These are phyloP conservation scores for Evansstolkia leycettana DNA, from an alignment of 495 filamentous ascomycete species.

Conservation along the genomic window DNA sequence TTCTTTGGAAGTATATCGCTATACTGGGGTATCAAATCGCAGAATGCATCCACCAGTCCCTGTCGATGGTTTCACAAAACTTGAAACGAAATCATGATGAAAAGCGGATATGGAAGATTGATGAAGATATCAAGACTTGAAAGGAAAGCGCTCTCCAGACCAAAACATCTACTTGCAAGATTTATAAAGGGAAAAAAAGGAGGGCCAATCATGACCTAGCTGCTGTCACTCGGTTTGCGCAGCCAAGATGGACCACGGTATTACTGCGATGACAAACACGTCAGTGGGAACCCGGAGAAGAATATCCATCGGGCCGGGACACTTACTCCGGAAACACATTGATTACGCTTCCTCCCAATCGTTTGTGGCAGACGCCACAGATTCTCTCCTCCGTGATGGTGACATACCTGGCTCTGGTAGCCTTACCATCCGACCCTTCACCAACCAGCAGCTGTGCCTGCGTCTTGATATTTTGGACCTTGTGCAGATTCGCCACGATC, in stretches of 20 bases:
- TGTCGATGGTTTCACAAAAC: constrained; percentile 2
- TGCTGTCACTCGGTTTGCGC: constrained; percentile 39
- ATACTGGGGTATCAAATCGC: constrained; percentile 31
- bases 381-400: constrained; percentile 76
- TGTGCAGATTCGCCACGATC: constrained; percentile 61
- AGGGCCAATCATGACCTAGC: constrained; percentile 7
- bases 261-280: constrained; percentile 22
- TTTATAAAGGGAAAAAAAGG: constrained; percentile 6
- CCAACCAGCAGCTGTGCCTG: constrained; percentile 59
- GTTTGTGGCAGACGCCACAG: constrained; percentile 84
- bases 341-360: constrained; percentile 82
- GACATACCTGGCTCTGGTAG: constrained; percentile 57
- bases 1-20: constrained; percentile 10
- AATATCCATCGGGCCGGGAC: background rate
- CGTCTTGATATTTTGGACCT: constrained; percentile 56
- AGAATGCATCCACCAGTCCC: constrained; percentile 13
- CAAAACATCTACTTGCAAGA: no score
- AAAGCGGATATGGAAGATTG: no score
- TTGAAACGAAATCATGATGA: background rate
- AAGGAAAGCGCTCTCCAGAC: no score
- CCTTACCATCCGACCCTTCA: constrained; percentile 40
- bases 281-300: background rate
- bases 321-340: constrained; percentile 57
- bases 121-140: no score
- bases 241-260: constrained; percentile 74